Conservation (phyloP, 306 rosid species). For the Cucurbita pepo region DNA sequence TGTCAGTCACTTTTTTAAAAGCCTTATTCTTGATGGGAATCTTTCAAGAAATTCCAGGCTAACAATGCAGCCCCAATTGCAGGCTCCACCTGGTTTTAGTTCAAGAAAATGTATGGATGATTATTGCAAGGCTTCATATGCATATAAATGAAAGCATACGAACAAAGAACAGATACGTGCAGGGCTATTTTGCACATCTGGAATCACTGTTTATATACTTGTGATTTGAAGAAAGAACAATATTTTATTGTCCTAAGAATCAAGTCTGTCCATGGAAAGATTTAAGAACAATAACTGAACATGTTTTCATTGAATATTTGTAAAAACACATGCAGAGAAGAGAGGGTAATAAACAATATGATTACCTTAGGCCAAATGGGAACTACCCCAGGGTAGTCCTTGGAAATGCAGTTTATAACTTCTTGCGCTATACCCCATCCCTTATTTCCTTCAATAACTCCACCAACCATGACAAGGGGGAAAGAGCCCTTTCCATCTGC, state of each 20-base stretch:
- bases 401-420: constrained; percentile 50
- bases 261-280: not conserved
- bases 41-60: constrained; percentile 81
- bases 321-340: not conserved
- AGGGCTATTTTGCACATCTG: not conserved
- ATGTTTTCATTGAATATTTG: not conserved
- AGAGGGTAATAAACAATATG: not conserved
- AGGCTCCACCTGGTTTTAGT: constrained; percentile 61
- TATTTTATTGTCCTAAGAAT: not conserved
- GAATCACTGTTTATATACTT: not conserved
- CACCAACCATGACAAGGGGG: constrained; percentile 94
- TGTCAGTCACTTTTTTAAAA: constrained; percentile 15
- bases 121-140: not conserved
- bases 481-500: constrained; percentile 63
- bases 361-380: constrained; percentile 69
- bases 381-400: constrained; percentile 44
- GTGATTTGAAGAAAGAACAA: not conserved
- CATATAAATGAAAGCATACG: not conserved
- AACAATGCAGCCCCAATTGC: constrained; percentile 94
- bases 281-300: not conserved
- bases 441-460: constrained; percentile 85
- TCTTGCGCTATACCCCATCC: constrained; percentile 81
- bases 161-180: not conserved
- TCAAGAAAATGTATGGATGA: not conserved
- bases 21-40: constrained; percentile 20